Evolutionary conservation across 495 filamentous ascomycete genomes (phyloP), one percentile per base, ranked within the genome.

Genomic region (Trichoderma asperelloides): DNA sequence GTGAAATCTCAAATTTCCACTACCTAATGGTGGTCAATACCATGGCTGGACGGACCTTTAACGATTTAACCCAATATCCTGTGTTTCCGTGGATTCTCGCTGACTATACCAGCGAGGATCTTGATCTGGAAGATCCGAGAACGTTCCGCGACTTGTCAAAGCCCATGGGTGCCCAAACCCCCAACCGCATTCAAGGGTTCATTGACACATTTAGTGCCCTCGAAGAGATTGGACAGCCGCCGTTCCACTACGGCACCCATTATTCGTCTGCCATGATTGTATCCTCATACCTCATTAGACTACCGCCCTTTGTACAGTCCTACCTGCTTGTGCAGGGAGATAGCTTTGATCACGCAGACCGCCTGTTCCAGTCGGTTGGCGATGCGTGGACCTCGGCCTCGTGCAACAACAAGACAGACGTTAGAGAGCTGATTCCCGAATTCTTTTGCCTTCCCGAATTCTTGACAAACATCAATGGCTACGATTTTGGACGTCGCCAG

Each of bases 181-280:
- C 82, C 7, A 82, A 86, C 43, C 85, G 95, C 67, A 88, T 92
- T 68, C 79, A 82, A 0, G 91, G 91, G 15, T 96, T 95, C 72
- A 83, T 84, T 47, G 91, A 94, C 68, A 83, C 92, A 47, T 98
- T 96, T 75, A 86, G 89, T 66, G 88, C 88, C 27, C 90, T 98
- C 77, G 90, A 90, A 13, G 95, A 98, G 74, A 96, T 98, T 85
- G 91, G 88, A 49, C 93, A 95, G 71, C 80, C 86, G 11, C 89
- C 96, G 3, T 98, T 97, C 74, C 96, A 98, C 75, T 98, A 97
- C 73, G 95, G 95, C 49, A 98, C 95, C 7, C 95, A 98, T 74
- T 98, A 98, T 76, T 98, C 96, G 25, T 97, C 95, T 6, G 96
- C 95, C 23, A 98, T 97, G 95, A 98, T 97, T 65, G 95, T 98